Evolutionary conservation across 164 flowering plant genomes (phyloP).

Genomic region (Nelumbo lutea): DNA sequence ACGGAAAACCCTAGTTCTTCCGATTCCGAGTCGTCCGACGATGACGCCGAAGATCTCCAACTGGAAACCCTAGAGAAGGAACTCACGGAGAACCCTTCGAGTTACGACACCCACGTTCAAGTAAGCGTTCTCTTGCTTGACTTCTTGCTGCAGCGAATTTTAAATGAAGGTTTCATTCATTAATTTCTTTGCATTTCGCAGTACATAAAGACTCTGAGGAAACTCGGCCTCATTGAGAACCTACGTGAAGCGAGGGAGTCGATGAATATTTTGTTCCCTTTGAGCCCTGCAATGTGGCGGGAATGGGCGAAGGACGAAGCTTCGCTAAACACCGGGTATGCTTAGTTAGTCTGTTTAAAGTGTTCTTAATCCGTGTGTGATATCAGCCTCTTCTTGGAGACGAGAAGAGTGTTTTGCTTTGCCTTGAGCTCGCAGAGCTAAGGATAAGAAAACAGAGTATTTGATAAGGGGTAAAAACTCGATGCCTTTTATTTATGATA

Average conservation of each 20-base stretch:
- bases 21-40: slow-evolving; percentile 37
- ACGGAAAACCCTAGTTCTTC: slow-evolving; percentile 25
- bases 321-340: slow-evolving; percentile 45
- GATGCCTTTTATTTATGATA: too few relatives aligned
- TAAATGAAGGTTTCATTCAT: too few relatives aligned
- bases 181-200: slow-evolving; percentile 18
- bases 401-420: too few relatives aligned
- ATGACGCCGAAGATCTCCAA: slow-evolving; percentile 37
- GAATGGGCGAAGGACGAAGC: slow-evolving; percentile 88
- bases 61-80: slow-evolving; percentile 51
- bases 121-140: slow-evolving; percentile 20
- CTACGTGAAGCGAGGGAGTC: slow-evolving; percentile 75
- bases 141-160: too few relatives aligned
- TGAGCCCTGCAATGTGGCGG: slow-evolving; percentile 80
- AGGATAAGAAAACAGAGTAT: too few relatives aligned
- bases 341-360: not conserved
- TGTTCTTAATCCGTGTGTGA: too few relatives aligned
- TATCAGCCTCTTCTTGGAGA: too few relatives aligned
- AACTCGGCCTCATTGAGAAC: slow-evolving; percentile 63
- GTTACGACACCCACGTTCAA: slow-evolving; percentile 68
- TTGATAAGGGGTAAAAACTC: too few relatives aligned
- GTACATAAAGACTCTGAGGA: slow-evolving; percentile 69
- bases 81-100: slow-evolving; percentile 51
- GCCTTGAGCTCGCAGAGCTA: too few relatives aligned
- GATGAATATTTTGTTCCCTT: slow-evolving; percentile 68